Evolutionary conservation across 2,329 filamentous ascomycete species (phyloP), one percentile per base, ranked within the genome.

Genomic region (Gaeumannomyces sp.): DNA sequence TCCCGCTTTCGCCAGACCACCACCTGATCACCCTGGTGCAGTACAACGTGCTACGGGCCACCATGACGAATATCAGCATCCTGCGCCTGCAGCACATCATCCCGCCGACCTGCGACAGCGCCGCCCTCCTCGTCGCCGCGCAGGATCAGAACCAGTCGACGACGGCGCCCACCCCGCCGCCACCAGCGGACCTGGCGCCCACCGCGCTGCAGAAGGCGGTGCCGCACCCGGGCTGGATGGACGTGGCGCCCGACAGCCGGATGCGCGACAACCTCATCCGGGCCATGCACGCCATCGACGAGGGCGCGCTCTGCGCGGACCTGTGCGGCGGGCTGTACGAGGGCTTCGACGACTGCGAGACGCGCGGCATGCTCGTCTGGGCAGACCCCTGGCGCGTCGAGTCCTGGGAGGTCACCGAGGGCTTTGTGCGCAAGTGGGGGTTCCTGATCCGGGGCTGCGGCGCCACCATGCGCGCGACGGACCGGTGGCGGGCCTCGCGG

Each of bases 321-420:
- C 61, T 72, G 22, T 38, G 50, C 45, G 61, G 61, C 28, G 61
- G 61, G 7, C 45, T 62, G 45, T 62, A 56, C n/a, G 72, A 73
- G 63, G 73, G 70, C 10, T 71, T 70, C 61, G 65, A 71, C 27
- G 69, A 72, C 27, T 66, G 70, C 16, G 70, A 72, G 61, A 63
- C 65, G 10, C 70, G 70, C 10, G 74, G 74, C 6, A 25, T 76
- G 11, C 68, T 80, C 2, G 71, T 79, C 3, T 80, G 78, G 78
- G 71, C 72, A 14, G 72, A 76, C 27, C 77, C 78, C 13, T 80
- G 78, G 73, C 66, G 72, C 33, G 64, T 73, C 2, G 65, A 70
- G 6, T 76, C 75, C 57, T 81, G 78, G 79, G 79, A 81, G 68
- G 68, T 80, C 4, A 79, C 74, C 0, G 73, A 76, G 62, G 70